Base-by-base conservation (phyloP, 2,329 filamentous ascomycete species). In the Penicillium sp. region DNA sequence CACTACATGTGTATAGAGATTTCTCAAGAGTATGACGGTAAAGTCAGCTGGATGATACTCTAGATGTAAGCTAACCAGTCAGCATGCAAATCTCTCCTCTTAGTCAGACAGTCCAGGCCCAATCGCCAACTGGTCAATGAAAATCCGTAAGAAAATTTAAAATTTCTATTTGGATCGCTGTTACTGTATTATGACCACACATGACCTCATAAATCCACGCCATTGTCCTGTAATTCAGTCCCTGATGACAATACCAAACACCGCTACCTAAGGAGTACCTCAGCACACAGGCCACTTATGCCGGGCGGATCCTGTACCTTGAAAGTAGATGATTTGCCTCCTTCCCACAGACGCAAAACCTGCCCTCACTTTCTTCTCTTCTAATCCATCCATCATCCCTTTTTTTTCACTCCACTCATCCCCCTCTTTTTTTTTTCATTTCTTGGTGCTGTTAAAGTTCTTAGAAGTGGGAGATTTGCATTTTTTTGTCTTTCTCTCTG, bases 381-480 rank as follows among this genome's bases (percentile, higher is more conserved):
- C 57, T 58, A 53, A 62, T 54, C 63, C 62, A 65, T 66, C 60
- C 64, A 50, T 39, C 33, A 23, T 31, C 46, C 46, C 27, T 50
- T 67, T 65, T 69, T 63, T 66, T 61, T 64, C 65, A 62, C 61
- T 66, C 64, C 55, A 61, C 55, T 61, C 39, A 42, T 42, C 52
- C 55, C 62, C 65, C 55, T 57, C 64, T 67, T 58, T 65, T 60
- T 65, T 60, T 69, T 66, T 65, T 58, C 63, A 65, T 61, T 67
- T 66, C 59, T 60, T 60, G 55, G 58, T 66, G 54, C 67, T 61
- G 64, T 68, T 69, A 69, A 68, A 71, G 65, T 66, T 60, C 55
- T 69, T 70, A 71, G 67, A 68, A 63, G 60, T 62, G 58, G 59
- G 66, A 62, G 49, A 65, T 64, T 69, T 71, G 63, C 67, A 64